A percentile compares a stretch with the other conserved stretches of the same genome.
phyloP scores from a whole-genome alignment of 306 rosid genomes.

The cucumber (Cucumis sativus) region DNA sequence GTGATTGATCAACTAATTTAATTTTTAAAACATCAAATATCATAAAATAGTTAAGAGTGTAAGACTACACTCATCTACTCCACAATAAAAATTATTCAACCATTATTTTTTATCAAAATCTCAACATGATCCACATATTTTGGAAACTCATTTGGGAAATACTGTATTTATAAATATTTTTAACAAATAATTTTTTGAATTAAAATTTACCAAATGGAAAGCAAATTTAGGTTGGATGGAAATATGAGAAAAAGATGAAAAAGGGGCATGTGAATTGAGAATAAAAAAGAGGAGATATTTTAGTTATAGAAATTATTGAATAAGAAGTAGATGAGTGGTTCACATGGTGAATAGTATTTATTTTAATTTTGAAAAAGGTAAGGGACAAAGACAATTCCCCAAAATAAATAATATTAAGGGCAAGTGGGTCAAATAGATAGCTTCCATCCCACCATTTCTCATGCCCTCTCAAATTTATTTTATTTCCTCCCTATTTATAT shows the following conservation, averaged over 20 bases:
- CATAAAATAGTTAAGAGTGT: neutral
- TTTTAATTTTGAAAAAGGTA: neutral
- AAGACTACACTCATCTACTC: neutral
- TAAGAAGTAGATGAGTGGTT: neutral
- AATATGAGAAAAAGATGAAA: too few relatives aligned
- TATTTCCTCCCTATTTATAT: neutral
- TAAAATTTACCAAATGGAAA: too few relatives aligned
- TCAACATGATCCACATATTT: neutral
- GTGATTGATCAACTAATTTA: neutral
- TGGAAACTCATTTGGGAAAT: too few relatives aligned
- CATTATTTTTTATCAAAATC: too few relatives aligned
- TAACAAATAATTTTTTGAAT: too few relatives aligned
- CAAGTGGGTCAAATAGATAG: slow-evolving; percentile 1
- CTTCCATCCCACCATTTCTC: neutral
- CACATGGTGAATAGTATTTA: slow-evolving; percentile 6
- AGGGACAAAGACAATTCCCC: neutral
- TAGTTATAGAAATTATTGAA: neutral
- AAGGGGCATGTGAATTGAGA: neutral
- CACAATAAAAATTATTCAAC: neutral
- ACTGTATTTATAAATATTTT: too few relatives aligned
- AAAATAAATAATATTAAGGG: neutral
- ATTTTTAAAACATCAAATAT: neutral
- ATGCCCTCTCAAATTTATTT: neutral
- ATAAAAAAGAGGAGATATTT: neutral
- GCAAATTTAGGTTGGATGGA: too few relatives aligned